A percentile compares a stretch with the other conserved stretches of the same genome.
phyloP scores from a whole-genome alignment of 257 asterid genomes.

The Solanum etuberosum region DNA sequence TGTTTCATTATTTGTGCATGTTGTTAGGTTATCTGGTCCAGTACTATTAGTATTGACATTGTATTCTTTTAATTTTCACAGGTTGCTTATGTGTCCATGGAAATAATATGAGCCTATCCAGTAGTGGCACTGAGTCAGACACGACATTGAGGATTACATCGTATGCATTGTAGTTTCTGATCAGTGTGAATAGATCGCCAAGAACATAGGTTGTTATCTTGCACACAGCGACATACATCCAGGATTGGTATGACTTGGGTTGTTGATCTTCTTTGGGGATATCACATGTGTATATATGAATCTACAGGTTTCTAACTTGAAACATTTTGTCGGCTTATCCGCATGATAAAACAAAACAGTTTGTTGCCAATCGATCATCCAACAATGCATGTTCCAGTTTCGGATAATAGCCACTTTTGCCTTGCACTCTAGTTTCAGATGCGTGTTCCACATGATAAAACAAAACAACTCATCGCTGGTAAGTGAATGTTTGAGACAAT shows the following conservation, averaged over 20 bases:
- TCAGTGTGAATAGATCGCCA: background rate
- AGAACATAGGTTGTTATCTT: background rate
- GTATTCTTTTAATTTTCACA: background rate
- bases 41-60: background rate
- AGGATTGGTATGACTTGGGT: background rate
- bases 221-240: background rate
- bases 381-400: background rate
- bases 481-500: background rate
- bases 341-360: background rate
- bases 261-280: background rate
- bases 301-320: background rate
- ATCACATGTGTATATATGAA: background rate
- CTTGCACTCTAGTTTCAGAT: background rate
- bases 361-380: background rate
- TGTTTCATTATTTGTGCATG: background rate
- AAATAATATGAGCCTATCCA: background rate
- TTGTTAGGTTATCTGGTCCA: background rate
- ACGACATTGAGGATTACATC: background rate
- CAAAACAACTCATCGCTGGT: background rate
- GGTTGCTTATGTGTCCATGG: background rate
- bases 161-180: background rate
- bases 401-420: background rate
- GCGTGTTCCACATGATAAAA: background rate
- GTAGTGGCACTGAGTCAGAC: background rate
- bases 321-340: background rate